A percentile compares a stretch with the other conserved stretches of the same genome.
phyloP scores from a whole-genome alignment of 768 basidiomycete species.

The Mrakia frigida region DNA sequence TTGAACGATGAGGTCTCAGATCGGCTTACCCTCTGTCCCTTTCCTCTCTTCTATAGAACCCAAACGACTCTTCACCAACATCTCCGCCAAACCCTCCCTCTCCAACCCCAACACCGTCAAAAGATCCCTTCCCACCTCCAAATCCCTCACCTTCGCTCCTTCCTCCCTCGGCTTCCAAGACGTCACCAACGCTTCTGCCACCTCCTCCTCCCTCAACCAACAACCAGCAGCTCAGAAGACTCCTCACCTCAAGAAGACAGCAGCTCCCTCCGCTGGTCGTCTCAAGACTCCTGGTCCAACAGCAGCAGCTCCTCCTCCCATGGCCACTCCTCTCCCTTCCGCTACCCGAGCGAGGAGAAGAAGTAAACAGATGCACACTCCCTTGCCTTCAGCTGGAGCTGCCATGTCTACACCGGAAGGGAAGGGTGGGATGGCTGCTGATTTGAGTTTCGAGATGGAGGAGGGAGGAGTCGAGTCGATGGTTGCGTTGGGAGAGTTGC shows the following conservation, averaged over 20 bases:
- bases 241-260: neutral
- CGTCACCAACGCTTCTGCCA: neutral
- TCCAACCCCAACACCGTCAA: neutral
- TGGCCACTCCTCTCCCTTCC: constrained; percentile 9
- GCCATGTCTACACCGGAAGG: constrained; percentile 6
- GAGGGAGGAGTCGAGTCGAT: constrained; percentile 7
- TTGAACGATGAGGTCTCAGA: neutral
- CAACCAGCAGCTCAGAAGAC: neutral
- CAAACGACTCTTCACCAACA: constrained; percentile 13
- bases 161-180: neutral
- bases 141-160: constrained; percentile 13
- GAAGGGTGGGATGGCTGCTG: neutral
- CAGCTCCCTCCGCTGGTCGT: neutral
- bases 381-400: neutral
- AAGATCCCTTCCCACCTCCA: neutral
- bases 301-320: neutral
- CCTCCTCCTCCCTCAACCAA: neutral
- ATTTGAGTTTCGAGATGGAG: constrained; percentile 11
- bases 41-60: neutral
- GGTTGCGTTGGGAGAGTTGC: neutral
- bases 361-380: constrained; percentile 8
- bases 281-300: constrained; percentile 1
- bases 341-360: neutral
- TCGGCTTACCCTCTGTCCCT: neutral
- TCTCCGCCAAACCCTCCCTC: neutral